Base-by-base conservation (phyloP, 106 monocot species). In the Xerophyta viscosa region DNA sequence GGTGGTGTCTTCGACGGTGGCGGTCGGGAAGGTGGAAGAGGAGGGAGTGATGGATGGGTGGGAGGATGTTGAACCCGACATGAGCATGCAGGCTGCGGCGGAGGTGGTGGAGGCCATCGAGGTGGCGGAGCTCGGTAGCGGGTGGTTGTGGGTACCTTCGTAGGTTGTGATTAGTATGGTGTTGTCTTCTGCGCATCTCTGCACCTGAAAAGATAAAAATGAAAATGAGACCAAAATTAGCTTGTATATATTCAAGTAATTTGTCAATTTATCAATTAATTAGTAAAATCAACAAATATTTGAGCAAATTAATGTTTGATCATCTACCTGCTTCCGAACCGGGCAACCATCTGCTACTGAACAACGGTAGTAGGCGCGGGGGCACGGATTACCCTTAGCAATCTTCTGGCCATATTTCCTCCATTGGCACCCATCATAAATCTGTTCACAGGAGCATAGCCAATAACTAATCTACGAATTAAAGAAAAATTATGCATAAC, bases 341-440 rank as follows among this genome's bases (percentile, higher is more conserved):
- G 86, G 91, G 61, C 91, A 91, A 23, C 78, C 81, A 0, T 75
- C 75, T 20, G 81, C 81, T 3, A 86, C 91, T 1, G 91, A 86
- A 60, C 86, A 91, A 4, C 91, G 65, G 29, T 91, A 91, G 48
- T 91, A 91, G 1, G 91, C 85, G 62, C 91, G 60, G 4, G 91
- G 91, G 24, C 91, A 91, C 31, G 91, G 91, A 46, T 91, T 91
- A 27, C 81, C 91, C 55, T 91, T 91, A 8, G 91, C 81, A 10
- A 91, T 69, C 61, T 91, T 91, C 60, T 91, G 82, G 24, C 86
- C 86, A 31, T 91, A 91, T 51, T 91, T 91, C 50, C 91, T 82
- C 91, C 91, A 91, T 50, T 91, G 86, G 29, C 86, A 81, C 14
- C 91, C 87, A 68, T 87, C 87, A 45, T 78, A 71, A 71, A 87